These are phyloP conservation scores for Aspergillus bridgeri DNA, from an alignment of 495 filamentous ascomycete genomes.

Conservation along the genomic window DNA sequence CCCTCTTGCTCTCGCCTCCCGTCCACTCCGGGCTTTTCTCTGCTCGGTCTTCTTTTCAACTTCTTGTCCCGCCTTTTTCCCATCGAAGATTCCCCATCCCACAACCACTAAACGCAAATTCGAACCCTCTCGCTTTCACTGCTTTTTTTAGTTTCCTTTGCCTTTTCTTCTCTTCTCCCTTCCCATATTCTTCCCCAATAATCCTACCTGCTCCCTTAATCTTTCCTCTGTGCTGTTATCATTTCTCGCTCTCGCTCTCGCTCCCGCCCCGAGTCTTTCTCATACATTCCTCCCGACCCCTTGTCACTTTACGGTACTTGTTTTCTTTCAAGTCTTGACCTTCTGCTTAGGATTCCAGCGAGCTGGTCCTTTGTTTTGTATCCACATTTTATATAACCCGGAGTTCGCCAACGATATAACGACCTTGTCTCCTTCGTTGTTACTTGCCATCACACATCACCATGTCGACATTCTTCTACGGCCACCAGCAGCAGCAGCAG, in stretches of 20 bases:
- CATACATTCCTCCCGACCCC: slow-evolving; percentile 17
- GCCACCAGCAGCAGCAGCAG: slow-evolving; percentile 55
- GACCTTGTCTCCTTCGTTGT: slow-evolving; percentile 9
- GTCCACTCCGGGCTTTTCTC: slow-evolving; percentile 19
- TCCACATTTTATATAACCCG: slow-evolving; percentile 12
- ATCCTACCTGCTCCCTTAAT: slow-evolving; percentile 25
- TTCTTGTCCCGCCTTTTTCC: slow-evolving; percentile 28
- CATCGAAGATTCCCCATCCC: slow-evolving; percentile 29
- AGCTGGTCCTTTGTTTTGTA: slow-evolving; percentile 22
- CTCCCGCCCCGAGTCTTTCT: slow-evolving; percentile 33
- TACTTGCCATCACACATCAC: slow-evolving; percentile 29
- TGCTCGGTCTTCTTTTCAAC: slow-evolving; percentile 25
- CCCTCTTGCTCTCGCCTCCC: slow-evolving; percentile 23
- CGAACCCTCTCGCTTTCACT: slow-evolving; percentile 22
- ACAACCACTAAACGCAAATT: slow-evolving; percentile 23
- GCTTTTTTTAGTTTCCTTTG: slow-evolving; percentile 22
- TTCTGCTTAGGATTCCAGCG: slow-evolving; percentile 14
- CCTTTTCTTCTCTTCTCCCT: slow-evolving; percentile 19
- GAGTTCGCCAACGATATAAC: slow-evolving; percentile 22
- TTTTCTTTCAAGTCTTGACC: slow-evolving; percentile 13
- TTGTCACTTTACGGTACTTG: slow-evolving; percentile 23
- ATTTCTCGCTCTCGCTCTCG: slow-evolving; percentile 30
- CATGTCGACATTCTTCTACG: slow-evolving; percentile 79
- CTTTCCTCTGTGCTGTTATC: slow-evolving; percentile 6
- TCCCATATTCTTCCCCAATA: slow-evolving; percentile 14